Evolutionary conservation across 1,284 basidiomycete genomes (phyloP), one percentile per base, ranked within the genome.

Genomic region (Xerocomus cyaneibrunnescens): DNA sequence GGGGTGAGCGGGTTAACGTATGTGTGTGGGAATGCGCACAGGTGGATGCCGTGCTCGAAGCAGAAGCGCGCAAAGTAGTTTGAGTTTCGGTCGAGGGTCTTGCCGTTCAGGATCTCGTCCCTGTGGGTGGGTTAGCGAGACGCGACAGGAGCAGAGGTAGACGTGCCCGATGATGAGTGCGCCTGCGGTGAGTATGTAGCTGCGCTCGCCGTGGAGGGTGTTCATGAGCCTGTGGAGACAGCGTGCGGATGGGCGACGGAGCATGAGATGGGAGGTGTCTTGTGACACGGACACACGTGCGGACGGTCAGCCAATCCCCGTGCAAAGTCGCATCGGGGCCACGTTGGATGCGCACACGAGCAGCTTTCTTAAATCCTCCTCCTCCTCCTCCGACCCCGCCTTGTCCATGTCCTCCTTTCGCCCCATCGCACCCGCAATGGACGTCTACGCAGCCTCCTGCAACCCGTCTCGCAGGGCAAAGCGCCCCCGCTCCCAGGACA

Each of bases 41-140:
- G 72, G 54, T 93, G 84, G 44, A 95, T 84, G 0, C 92, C 93
- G 37, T 91, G 80, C 62, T 93, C 87, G 67, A 96, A 96, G 68
- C 89, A 93, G 66, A 83, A 93, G 67, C 83, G 82, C 28, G 92
- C 92, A 64, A 93, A 92, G 71, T 83, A 88, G 67, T 91, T 81
- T 5, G 86, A 88, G 69, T 97, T 98, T 17, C 82, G 79, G 70
- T 98, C 94, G 52, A 85, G 83, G 1, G 92, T 94, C 74, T 94
- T 94, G 44, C 91, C 91, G 55, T 89, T 92, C 50, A 92, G 72
- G 42, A 92, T 88, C 64, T 93, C 89, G 67, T 93, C 91, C 19
- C 90, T 92, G 50, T 12, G 25, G 7, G 21, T 47, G 2, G 8
- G 23, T 12, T 3, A 5, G 7, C 3, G 13, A 6, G 25, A 27